Conservation (phyloP, 345 rosid species). For the Jatropha curcas region DNA sequence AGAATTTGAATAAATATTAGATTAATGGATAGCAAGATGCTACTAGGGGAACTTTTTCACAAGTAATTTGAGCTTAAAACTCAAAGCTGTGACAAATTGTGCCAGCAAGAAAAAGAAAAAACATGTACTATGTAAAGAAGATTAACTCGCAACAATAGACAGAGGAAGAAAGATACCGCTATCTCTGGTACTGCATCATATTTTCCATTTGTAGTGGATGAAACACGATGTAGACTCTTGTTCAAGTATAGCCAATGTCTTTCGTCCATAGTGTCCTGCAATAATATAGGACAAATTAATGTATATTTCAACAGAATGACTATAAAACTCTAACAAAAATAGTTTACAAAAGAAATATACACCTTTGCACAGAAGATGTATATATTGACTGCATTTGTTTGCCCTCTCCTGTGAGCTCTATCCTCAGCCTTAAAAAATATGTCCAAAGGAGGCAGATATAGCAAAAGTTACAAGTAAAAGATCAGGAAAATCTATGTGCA, state of each 20-base stretch:
- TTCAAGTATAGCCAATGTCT: conserved; percentile 70
- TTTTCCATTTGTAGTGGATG: conserved; percentile 91
- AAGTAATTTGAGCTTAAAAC: neutral
- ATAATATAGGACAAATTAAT: conserved; percentile 18
- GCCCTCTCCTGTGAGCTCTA: conserved; percentile 94
- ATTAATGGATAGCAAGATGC: neutral
- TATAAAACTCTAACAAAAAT: conserved; percentile 10
- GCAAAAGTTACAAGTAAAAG: neutral
- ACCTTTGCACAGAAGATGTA: conserved; percentile 93
- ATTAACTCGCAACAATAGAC: neutral
- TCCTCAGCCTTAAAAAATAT: conserved; percentile 77
- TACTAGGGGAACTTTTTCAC: neutral
- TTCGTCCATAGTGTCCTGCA: conserved; percentile 84
- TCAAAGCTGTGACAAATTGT: neutral
- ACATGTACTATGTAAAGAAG: neutral
- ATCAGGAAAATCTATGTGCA: neutral
- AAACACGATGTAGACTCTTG: conserved; percentile 72
- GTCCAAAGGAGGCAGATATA: conserved; percentile 15
- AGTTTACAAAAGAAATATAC: conserved; percentile 13
- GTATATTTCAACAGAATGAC: conserved; percentile 2
- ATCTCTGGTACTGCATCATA: conserved; percentile 78
- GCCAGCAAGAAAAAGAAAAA: neutral
- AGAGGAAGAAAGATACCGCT: conserved; percentile 40
- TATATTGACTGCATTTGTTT: conserved; percentile 75
- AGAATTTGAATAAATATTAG: neutral